Evolutionary conservation across 768 basidiomycete genomes (phyloP).

Genomic region (Coprinellus aureogranulatus): DNA sequence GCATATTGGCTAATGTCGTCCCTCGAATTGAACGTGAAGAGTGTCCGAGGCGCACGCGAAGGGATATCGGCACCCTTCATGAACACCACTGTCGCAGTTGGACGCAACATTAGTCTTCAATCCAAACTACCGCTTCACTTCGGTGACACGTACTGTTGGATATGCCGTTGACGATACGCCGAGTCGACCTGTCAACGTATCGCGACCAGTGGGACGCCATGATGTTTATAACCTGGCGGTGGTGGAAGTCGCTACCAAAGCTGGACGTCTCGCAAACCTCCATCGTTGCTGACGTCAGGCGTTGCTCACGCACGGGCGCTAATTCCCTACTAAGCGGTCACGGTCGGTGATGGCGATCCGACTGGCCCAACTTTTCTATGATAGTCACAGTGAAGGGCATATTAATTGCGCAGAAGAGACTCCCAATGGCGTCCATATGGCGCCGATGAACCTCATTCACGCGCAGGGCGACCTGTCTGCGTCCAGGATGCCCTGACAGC

Average conservation of each 20-base stretch:
- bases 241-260: neutral
- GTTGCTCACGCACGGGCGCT: neutral
- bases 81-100: conserved; percentile 51
- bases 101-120: neutral
- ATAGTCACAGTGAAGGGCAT: no score
- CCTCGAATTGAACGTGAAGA: conserved; percentile 62
- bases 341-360: no score
- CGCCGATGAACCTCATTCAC: no score
- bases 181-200: conserved; percentile 38
- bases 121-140: no score
- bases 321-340: no score
- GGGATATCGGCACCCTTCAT: conserved; percentile 77
- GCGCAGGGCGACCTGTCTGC: no score
- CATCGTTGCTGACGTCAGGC: conserved; percentile 15
- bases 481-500: no score
- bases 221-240: conserved; percentile 15
- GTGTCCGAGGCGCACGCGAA: conserved; percentile 55
- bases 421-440: no score
- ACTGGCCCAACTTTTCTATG: no score
- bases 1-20: conserved; percentile 64
- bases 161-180: conserved; percentile 32
- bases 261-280: neutral
- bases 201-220: conserved; percentile 33
- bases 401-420: no score
- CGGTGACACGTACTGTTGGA: conserved; percentile 35